Percentiles rank a stretch among this genome's conserved stretches.
Conservation (phyloP, 352 stramenopile species). For the Globisporangium middletonii region DNA sequence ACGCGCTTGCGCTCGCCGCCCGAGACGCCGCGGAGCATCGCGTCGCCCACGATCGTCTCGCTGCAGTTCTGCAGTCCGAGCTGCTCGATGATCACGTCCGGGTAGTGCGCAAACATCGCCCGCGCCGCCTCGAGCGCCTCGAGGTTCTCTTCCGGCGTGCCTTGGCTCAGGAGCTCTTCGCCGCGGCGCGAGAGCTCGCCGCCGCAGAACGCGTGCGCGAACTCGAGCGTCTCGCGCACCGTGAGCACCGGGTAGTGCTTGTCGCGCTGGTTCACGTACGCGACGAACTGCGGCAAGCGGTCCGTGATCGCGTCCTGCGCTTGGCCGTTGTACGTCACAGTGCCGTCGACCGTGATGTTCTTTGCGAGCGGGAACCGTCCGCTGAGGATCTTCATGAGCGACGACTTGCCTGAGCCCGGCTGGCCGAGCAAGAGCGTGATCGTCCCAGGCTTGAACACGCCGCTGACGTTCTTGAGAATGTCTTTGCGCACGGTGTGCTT, state of each 20-base stretch:
- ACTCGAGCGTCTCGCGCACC: slow-evolving; percentile 59
- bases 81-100: slow-evolving; percentile 27
- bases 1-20: slow-evolving; percentile 65
- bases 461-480: slow-evolving; percentile 16
- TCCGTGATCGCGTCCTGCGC: slow-evolving; percentile 1
- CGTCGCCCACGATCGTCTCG: slow-evolving; percentile 48
- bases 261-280: slow-evolving; percentile 30
- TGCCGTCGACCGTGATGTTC: slow-evolving; percentile 10
- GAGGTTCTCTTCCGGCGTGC: slow-evolving; percentile 37
- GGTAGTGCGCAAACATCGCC: slow-evolving; percentile 21
- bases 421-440: neutral
- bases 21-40: slow-evolving; percentile 48
- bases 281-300: slow-evolving; percentile 4
- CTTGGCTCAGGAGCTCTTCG: slow-evolving; percentile 59
- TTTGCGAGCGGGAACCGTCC: slow-evolving; percentile 8
- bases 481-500: slow-evolving; percentile 9
- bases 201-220: slow-evolving; percentile 30
- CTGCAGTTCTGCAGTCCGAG: slow-evolving; percentile 21
- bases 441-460: neutral
- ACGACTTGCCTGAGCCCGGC: neutral
- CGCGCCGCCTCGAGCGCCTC: slow-evolving; percentile 3
- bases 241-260: slow-evolving; percentile 68
- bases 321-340: slow-evolving; percentile 13
- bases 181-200: slow-evolving; percentile 14
- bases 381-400: neutral